Evolutionary conservation across 805 yeast genomes (phyloP).

Genomic region (Debaryomyces tyrocola): DNA sequence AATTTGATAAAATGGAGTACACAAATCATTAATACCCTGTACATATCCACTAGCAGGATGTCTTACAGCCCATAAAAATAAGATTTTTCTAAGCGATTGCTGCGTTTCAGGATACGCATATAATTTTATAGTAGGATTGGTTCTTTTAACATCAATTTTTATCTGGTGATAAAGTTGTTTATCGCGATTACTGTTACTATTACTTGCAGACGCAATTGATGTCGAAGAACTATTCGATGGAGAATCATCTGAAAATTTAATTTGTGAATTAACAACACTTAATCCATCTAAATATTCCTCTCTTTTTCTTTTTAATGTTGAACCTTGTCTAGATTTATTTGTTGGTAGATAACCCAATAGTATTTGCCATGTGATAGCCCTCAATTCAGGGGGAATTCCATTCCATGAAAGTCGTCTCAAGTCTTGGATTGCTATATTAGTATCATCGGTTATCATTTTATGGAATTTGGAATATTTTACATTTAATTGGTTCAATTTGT

Average conservation of each 20-base stretch:
- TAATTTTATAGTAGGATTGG: slow-evolving; percentile 79
- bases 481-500: slow-evolving; percentile 57
- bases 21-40: slow-evolving; percentile 93
- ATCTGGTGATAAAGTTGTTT: slow-evolving; percentile 93
- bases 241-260: slow-evolving; percentile 33
- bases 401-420: slow-evolving; percentile 87
- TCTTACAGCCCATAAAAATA: slow-evolving; percentile 92
- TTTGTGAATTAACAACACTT: slow-evolving; percentile 51
- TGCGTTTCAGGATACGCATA: slow-evolving; percentile 74
- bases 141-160: slow-evolving; percentile 90
- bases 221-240: slow-evolving; percentile 11
- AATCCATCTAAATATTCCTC: slow-evolving; percentile 82
- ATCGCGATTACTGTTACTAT: slow-evolving; percentile 37
- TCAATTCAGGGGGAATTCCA: slow-evolving; percentile 79
- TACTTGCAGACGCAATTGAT: slow-evolving; percentile 10
- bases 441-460: slow-evolving; percentile 50
- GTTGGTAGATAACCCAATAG: slow-evolving; percentile 88
- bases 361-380: slow-evolving; percentile 88
- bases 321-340: slow-evolving; percentile 70
- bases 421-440: slow-evolving; percentile 63
- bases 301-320: slow-evolving; percentile 74
- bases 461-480: slow-evolving; percentile 69
- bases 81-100: slow-evolving; percentile 71
- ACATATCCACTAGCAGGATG: slow-evolving; percentile 98
- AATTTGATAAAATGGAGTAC: slow-evolving; percentile 89